phyloP scores from a whole-genome alignment of 192 early-diverging fungal species.

The Coemansia furcata region DNA sequence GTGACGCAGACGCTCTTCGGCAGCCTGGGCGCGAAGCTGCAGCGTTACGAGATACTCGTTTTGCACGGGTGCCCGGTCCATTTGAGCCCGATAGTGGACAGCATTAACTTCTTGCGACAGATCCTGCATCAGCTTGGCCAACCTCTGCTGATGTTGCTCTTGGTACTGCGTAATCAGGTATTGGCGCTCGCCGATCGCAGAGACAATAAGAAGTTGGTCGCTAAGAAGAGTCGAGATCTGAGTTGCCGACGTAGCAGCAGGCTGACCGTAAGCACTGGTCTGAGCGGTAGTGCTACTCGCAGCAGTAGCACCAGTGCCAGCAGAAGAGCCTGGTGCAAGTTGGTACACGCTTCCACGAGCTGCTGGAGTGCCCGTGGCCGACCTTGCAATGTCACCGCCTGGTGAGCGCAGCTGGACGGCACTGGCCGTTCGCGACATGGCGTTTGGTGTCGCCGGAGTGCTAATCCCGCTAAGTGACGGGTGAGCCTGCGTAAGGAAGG shows the following conservation, averaged over 20 bases:
- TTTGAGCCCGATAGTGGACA: slow-evolving; percentile 35
- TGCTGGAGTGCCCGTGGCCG: background rate
- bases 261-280: slow-evolving; percentile 4
- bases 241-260: slow-evolving; percentile 25
- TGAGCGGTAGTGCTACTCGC: background rate
- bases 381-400: background rate
- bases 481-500: slow-evolving; percentile 11
- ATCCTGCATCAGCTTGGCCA: slow-evolving; percentile 45
- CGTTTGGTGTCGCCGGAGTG: slow-evolving; percentile 27
- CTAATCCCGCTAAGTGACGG: slow-evolving; percentile 15
- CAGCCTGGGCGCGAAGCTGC: slow-evolving; percentile 35
- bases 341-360: slow-evolving; percentile 9
- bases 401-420: slow-evolving; percentile 7
- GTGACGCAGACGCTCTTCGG: slow-evolving; percentile 19
- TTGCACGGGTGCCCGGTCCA: slow-evolving; percentile 24
- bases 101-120: slow-evolving; percentile 40
- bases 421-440: slow-evolving; percentile 33
- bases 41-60: slow-evolving; percentile 29
- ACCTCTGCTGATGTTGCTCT: slow-evolving; percentile 39
- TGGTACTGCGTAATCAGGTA: slow-evolving; percentile 19
- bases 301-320: background rate
- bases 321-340: background rate
- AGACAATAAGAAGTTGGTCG: slow-evolving; percentile 36
- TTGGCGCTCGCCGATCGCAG: slow-evolving; percentile 36
- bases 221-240: slow-evolving; percentile 38